phyloP scores from a whole-genome alignment of 192 early-diverging fungal genomes.

The Backusella tuberculispora region DNA sequence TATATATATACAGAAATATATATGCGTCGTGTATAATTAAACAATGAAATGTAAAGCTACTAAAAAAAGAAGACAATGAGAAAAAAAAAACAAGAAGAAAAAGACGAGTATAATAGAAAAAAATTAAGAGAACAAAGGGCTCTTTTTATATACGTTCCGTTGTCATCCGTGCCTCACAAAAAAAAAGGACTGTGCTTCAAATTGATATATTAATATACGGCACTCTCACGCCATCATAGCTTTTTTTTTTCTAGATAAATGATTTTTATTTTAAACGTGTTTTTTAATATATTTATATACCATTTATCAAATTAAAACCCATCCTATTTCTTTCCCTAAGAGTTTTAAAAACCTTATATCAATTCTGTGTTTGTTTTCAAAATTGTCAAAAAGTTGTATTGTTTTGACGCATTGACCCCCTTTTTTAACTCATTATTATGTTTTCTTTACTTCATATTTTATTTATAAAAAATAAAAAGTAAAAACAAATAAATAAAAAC shows the following conservation, averaged over 20 bases:
- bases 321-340: neutral
- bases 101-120: too few species aligned
- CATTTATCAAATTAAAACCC: neutral
- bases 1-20: neutral
- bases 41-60: too few species aligned
- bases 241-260: too few species aligned
- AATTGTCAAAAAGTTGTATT: neutral
- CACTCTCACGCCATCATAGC: neutral
- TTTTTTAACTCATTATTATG: neutral
- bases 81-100: neutral
- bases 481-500: neutral
- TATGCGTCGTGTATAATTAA: neutral
- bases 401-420: constrained; percentile 7
- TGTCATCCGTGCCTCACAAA: constrained; percentile 1
- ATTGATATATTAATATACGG: neutral
- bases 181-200: neutral
- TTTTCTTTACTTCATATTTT: neutral
- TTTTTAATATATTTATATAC: neutral
- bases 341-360: neutral
- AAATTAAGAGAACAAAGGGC: neutral
- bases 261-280: neutral
- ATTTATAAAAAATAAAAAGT: neutral
- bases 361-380: neutral
- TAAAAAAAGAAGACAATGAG: too few species aligned
- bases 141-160: neutral